Conservation (phyloP, 495 filamentous ascomycete species). For the Evernia prunastri region DNA sequence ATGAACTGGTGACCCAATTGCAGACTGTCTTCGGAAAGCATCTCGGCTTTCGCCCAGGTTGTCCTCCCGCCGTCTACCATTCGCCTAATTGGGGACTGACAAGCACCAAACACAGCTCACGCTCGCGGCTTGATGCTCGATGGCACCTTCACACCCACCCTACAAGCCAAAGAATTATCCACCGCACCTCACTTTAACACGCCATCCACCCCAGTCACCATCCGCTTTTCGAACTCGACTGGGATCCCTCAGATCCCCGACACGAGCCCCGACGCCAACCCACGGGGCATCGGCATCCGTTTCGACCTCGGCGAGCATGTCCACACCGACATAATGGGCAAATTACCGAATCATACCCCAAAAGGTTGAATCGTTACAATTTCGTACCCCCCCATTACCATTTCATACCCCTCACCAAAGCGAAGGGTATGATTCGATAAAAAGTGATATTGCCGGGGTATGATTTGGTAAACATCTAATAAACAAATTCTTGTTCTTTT, state of each 20-base stretch:
- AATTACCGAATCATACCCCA: no score
- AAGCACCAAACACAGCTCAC: slow-evolving; percentile 36
- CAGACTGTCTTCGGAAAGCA: slow-evolving; percentile 40
- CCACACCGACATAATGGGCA: slow-evolving; percentile 54
- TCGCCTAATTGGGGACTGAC: neutral
- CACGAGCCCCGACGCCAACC: slow-evolving; percentile 42
- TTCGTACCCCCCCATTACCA: no score
- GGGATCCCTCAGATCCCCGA: slow-evolving; percentile 48
- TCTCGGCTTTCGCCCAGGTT: slow-evolving; percentile 43
- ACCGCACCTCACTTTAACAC: slow-evolving; percentile 45
- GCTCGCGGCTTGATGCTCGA: slow-evolving; percentile 44
- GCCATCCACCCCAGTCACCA: slow-evolving; percentile 40
- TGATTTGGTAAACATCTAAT: no score
- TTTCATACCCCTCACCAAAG: no score
- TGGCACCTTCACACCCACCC: slow-evolving; percentile 46
- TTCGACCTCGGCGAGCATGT: slow-evolving; percentile 41
- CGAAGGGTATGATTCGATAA: no score
- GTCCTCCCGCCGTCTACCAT: neutral
- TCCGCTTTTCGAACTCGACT: slow-evolving; percentile 48
- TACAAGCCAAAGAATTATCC: slow-evolving; percentile 37
- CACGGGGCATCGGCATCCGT: slow-evolving; percentile 45
- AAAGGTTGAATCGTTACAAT: no score
- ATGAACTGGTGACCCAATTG: slow-evolving; percentile 34
- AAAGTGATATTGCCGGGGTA: no score
- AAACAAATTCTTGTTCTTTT: no score